Evolutionary conservation across 225 moss, liverwort and hornwort species (phyloP).

Genomic region (Marchantia paleacea): DNA sequence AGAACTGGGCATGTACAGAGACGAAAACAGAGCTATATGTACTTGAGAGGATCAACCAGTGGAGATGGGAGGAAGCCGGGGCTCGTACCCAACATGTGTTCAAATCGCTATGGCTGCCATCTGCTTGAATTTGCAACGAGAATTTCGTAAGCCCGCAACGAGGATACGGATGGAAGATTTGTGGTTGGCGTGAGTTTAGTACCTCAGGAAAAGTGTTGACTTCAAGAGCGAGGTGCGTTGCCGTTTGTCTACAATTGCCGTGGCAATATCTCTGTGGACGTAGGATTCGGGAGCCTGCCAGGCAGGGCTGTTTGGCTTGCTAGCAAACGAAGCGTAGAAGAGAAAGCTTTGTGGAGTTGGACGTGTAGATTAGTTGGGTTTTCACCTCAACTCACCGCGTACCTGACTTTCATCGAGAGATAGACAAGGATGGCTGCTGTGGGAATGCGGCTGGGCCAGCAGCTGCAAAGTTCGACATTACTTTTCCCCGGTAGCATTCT

Average conservation of each 20-base stretch:
- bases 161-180: not conserved
- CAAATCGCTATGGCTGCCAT: constrained; percentile 7
- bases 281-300: not conserved
- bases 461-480: not conserved
- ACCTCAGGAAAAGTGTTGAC: not conserved
- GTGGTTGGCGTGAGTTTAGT: not conserved
- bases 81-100: too few relatives aligned
- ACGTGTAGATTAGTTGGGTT: not conserved
- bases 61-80: not conserved
- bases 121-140: not conserved
- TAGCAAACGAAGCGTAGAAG: not conserved
- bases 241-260: not conserved
- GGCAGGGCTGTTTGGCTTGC: not conserved
- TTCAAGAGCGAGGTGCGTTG: not conserved
- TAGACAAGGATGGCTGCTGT: constrained; percentile 14
- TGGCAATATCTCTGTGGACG: not conserved
- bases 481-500: not conserved
- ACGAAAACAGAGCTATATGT: not conserved
- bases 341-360: not conserved
- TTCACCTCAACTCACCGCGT: not conserved
- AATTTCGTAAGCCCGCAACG: not conserved
- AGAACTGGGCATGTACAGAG: not conserved
- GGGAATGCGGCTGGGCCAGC: constrained; percentile 13
- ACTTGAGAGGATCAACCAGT: not conserved
- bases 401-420: not conserved